Evolutionary conservation across 2,329 filamentous ascomycete species (phyloP), one percentile per base, ranked within the genome.

Genomic region (Ophiosphaerella herpotricha): DNA sequence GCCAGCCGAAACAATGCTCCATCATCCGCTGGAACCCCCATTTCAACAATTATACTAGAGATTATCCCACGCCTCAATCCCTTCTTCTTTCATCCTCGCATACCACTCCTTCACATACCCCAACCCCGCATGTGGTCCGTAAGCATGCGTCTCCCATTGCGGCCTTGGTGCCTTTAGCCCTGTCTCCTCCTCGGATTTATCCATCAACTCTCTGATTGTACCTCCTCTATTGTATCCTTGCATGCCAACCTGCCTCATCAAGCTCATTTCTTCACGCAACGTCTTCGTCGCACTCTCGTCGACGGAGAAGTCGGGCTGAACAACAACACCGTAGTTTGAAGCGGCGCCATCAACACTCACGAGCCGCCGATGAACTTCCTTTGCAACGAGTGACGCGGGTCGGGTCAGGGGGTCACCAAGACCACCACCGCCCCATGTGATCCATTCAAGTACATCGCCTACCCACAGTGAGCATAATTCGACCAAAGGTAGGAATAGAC

Each of bases 351-450:
- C 61, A 1, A 75, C 14, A 0, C 74, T 77, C 13, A 80, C 77
- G 16, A 79, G 70, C 34, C 72, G 72, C 29, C 75, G 73, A 42
- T 75, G 75, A 1, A 79, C 76, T 57, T 81, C 79, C 8, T 74
- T 59, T 1, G 77, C 77, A 8, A 81, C 78, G 35, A 71, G 74
- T 23, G 72, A 64, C 0, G 74, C 67, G 0, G 78, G 75, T 0
- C 78, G 71, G 0, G 72, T 74, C 5, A 80, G 63, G 0, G 77
- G 74, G 58, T 80, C 77, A 29, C 78, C 78, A 11, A 80, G 71
- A 2, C 78, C 77, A 18, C 77, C 78, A 24, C 77, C 78, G 39
- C 78, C 77, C 78, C 77, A 80, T 4, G 78, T 80, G 26, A 78
- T 72, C 75, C 75, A 80, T 63, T 80, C 77, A 5, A 80, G 74